phyloP scores from a whole-genome alignment of 306 rosid genomes.

The Fragaria iinumae region DNA sequence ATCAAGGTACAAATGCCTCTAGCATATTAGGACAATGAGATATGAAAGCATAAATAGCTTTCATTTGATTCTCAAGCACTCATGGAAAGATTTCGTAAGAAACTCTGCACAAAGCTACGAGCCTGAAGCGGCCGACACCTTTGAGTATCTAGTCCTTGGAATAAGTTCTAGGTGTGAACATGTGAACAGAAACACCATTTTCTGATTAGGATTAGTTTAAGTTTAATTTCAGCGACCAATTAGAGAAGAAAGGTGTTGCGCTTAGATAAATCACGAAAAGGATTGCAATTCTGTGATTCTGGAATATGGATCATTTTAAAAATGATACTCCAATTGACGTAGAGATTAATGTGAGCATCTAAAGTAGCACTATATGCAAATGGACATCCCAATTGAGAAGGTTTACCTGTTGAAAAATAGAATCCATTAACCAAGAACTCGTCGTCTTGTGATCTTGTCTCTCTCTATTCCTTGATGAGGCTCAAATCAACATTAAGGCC shows the following conservation, averaged over 20 bases:
- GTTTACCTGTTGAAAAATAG: background rate
- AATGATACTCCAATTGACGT: background rate
- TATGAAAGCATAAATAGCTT: background rate
- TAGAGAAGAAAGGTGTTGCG: background rate
- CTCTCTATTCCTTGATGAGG: too few species aligned
- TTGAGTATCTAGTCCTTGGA: background rate
- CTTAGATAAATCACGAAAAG: background rate
- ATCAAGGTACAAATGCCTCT: background rate
- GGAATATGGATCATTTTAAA: background rate
- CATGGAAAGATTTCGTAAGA: too few species aligned
- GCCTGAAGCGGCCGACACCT: background rate
- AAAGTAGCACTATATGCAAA: background rate
- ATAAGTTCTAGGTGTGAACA: background rate
- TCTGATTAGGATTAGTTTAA: background rate
- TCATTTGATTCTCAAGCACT: too few species aligned
- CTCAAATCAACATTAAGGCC: too few species aligned
- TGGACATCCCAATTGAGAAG: background rate
- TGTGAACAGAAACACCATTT: background rate
- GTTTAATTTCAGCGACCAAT: background rate
- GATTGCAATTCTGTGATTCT: background rate
- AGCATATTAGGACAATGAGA: background rate
- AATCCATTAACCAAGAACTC: background rate
- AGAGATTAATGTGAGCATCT: background rate
- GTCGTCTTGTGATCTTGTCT: background rate
- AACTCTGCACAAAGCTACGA: too few species aligned